Evolutionary conservation across 371 early-diverging fungal species (phyloP), one percentile per base, ranked within the genome.

Genomic region (Apophysomyces elegans): DNA sequence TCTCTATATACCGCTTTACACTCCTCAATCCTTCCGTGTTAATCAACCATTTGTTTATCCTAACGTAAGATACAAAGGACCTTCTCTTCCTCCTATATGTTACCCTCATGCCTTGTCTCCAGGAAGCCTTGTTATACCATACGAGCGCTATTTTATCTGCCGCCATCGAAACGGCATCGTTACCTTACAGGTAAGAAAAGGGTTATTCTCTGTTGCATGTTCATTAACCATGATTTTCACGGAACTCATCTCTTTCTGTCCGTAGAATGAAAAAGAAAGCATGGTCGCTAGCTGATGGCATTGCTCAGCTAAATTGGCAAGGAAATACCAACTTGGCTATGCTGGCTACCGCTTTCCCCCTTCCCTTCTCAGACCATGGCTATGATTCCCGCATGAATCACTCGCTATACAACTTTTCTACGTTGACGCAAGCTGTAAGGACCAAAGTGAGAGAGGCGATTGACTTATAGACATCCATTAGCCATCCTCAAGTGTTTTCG

Each of bases 91-190:
- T 16, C 7, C 61, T 26, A 26, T 2, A 26, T 26, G 32, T 26
- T 26, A 26, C 2, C 32, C 32, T 57, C 38, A 36, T 9, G 32
- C 50, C 13, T 47, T 11, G 26, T 5, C 59, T 71, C 56, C 68
- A 88, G 76, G 68, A 83, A 7, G 65, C 69, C 18, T 73, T 75
- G 14, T 64, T 74, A 63, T 92, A 89, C 64, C 89, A 90, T 60
- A 89, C 90, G 38, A 90, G 88, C 56, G 90, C 90, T 1, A 78
- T 86, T 32, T 71, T 89, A 36, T 81, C 92, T 5, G 78, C 89
- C 0, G 89, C 84, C 5, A 84, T 92, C 8, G 92, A 92, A 39
- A 84, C 87, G 2, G 83, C 79, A 0, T 79, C 88, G 0, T 61
- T 88, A 0, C 85, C 86, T 0, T 86, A 77, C 63, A 74, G 87